Evolutionary conservation across 1,284 basidiomycete species (phyloP), one percentile per base, ranked within the genome.

Genomic region (Sparassis latifolia): DNA sequence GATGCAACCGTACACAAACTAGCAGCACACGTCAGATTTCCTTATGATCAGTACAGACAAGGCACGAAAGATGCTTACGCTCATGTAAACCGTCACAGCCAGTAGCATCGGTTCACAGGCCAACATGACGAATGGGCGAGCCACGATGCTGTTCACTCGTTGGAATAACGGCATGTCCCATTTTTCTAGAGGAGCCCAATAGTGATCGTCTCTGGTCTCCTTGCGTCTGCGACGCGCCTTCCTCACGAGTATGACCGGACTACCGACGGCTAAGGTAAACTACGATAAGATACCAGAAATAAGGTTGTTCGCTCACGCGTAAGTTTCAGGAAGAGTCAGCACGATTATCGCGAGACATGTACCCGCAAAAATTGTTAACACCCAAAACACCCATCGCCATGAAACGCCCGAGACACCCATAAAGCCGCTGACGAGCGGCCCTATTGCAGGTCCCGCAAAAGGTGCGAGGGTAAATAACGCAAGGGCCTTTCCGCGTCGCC

Each of bases 321-420:
- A 84, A 1, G 91, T 92, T 69, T 94, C 91, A 0, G 87, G 87
- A 0, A 94, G 66, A 2, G 82, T 80, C 49, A 92, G 74, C 37
- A 89, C 45, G 53, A 87, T 78, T 29, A 78, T 50, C 6, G 80
- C 9, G 45, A 68, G 66, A 53, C 77, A 80, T 5, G 66, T 52
- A 4, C 77, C 66, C 51, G 79, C 78, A 59, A 92, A 91, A 33
- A 81, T 75, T 9, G 85, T 74, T 38, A 87, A 66, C 40, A 89
- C 72, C 86, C 86, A 92, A 69, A 84, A 92, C 9, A 85, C 60
- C 86, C 86, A 90, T 42, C 83, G 73, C 82, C 84, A 91, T 4
- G 76, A 76, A 0, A 76, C 69, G 39, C 75, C 72, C 5, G 65
- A 60, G 20, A 75, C 69, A 7, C 67, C 65, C 48, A 82, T 70